These are phyloP conservation scores for Neofusicoccum kwambonambiense DNA, from an alignment of 2,329 filamentous ascomycete species.

Conservation along the genomic window DNA sequence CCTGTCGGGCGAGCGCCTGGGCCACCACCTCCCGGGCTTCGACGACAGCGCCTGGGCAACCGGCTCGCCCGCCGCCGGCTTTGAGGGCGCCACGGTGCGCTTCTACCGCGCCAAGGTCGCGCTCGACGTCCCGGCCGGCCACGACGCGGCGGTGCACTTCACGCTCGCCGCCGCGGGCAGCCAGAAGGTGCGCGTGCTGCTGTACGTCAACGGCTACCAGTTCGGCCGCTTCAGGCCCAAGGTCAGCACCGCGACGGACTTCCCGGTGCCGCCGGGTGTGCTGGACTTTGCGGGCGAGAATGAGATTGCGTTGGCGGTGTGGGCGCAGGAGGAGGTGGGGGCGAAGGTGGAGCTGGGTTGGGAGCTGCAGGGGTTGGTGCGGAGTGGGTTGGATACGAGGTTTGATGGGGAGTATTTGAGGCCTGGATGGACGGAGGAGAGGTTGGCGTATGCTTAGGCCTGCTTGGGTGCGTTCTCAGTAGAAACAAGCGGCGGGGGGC, in stretches of 20 bases:
- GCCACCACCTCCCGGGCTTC: slow-evolving; percentile 59
- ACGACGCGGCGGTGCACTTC: slow-evolving; percentile 59
- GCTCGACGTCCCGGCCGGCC: slow-evolving; percentile 49
- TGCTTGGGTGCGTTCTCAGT: too few species aligned
- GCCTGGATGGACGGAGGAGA: slow-evolving; percentile 49
- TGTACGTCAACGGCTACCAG: slow-evolving; percentile 65
- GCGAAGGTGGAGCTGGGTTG: slow-evolving; percentile 52
- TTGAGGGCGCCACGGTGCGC: slow-evolving; percentile 51
- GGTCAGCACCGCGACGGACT: slow-evolving; percentile 60
- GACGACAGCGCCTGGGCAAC: slow-evolving; percentile 47
- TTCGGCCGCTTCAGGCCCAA: slow-evolving; percentile 60
- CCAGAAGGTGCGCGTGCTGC: slow-evolving; percentile 51
- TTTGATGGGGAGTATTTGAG: slow-evolving; percentile 52
- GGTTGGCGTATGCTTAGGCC: slow-evolving; percentile 31
- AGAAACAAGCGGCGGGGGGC: too few species aligned
- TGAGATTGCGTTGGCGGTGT: slow-evolving; percentile 58
- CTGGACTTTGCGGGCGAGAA: slow-evolving; percentile 60
- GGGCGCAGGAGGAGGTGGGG: slow-evolving; percentile 57
- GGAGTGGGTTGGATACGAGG: slow-evolving; percentile 52
- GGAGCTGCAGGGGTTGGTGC: slow-evolving; percentile 53
- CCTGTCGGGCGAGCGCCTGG: slow-evolving; percentile 57
- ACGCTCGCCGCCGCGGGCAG: slow-evolving; percentile 47
- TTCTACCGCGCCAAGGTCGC: slow-evolving; percentile 56
- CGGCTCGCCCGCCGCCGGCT: slow-evolving; percentile 39
- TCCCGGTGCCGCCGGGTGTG: slow-evolving; percentile 60